Conservation (phyloP, 768 basidiomycete species). For the Termitomyces eurrhizus region DNA sequence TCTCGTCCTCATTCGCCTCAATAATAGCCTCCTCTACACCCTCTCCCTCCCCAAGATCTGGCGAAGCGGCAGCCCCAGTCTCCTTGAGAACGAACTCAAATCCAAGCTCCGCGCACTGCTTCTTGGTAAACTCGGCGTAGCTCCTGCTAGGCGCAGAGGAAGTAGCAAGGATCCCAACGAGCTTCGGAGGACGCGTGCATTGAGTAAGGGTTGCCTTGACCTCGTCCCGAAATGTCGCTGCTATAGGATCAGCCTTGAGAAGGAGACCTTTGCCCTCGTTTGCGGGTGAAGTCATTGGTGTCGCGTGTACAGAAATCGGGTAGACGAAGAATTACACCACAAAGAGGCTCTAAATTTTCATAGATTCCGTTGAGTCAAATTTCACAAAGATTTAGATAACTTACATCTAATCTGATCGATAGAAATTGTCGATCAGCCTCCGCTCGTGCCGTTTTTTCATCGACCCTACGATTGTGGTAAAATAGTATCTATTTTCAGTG, state of each 20-base stretch:
- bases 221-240: constrained; percentile 66
- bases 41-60: constrained; percentile 67
- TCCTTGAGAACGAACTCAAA: constrained; percentile 79
- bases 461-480: neutral
- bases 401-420: constrained; percentile 11
- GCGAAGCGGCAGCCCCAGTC: constrained; percentile 59
- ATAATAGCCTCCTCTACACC: constrained; percentile 96
- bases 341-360: constrained; percentile 6
- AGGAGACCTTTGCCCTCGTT: constrained; percentile 63
- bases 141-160: constrained; percentile 72
- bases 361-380: constrained; percentile 6
- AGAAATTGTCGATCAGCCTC: neutral
- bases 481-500: neutral
- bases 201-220: constrained; percentile 45
- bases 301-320: neutral
- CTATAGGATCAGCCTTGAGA: constrained; percentile 75
- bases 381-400: neutral
- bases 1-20: constrained; percentile 85
- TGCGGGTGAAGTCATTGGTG: constrained; percentile 20
- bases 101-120: constrained; percentile 86
- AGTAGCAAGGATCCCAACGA: constrained; percentile 91
- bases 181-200: constrained; percentile 50
- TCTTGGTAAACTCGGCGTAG: constrained; percentile 89
- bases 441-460: neutral
- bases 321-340: neutral